A percentile compares a stretch with the other conserved stretches of the same genome.
phyloP scores from a whole-genome alignment of 768 basidiomycete genomes.

The Podaxis pistillaris region DNA sequence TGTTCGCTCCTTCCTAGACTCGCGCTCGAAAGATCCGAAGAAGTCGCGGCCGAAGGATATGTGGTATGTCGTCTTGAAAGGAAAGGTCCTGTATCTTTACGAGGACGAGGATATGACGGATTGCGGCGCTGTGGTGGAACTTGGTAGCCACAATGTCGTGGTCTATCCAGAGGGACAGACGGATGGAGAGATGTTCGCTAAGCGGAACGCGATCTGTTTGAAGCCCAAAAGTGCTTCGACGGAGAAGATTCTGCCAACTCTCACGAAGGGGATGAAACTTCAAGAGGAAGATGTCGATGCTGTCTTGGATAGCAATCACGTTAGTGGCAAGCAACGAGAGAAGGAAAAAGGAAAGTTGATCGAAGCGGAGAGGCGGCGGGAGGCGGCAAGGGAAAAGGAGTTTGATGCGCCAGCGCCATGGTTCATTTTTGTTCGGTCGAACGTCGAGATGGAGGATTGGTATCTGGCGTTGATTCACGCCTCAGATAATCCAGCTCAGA shows the following conservation, averaged over 20 bases:
- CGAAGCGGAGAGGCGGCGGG: slow-evolving; percentile 40
- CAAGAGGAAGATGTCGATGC: slow-evolving; percentile 32
- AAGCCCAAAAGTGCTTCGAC: slow-evolving; percentile 43
- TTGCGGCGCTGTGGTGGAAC: slow-evolving; percentile 87
- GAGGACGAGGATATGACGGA: slow-evolving; percentile 91
- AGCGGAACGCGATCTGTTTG: slow-evolving; percentile 84
- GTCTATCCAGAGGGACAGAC: slow-evolving; percentile 72
- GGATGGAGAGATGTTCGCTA: slow-evolving; percentile 91
- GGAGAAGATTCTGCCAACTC: slow-evolving; percentile 42
- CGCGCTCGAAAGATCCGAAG: slow-evolving; percentile 83
- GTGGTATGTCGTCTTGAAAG: slow-evolving; percentile 93
- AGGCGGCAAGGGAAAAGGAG: slow-evolving; percentile 50
- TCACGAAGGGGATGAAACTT: slow-evolving; percentile 51
- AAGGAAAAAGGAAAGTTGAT: slow-evolving; percentile 34
- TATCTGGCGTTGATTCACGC: slow-evolving; percentile 81
- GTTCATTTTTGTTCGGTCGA: slow-evolving; percentile 91
- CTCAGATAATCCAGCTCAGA: slow-evolving; percentile 59
- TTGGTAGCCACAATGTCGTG: slow-evolving; percentile 73
- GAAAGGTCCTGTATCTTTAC: slow-evolving; percentile 87
- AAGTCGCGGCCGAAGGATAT: slow-evolving; percentile 83
- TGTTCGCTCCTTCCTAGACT: slow-evolving; percentile 76
- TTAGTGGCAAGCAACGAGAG: slow-evolving; percentile 30
- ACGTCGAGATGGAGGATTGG: slow-evolving; percentile 97
- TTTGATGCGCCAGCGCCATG: slow-evolving; percentile 63
- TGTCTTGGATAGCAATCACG: slow-evolving; percentile 26